Conservation (phyloP, 2,329 filamentous ascomycete genomes). For the Hirsutella thompsonii region DNA sequence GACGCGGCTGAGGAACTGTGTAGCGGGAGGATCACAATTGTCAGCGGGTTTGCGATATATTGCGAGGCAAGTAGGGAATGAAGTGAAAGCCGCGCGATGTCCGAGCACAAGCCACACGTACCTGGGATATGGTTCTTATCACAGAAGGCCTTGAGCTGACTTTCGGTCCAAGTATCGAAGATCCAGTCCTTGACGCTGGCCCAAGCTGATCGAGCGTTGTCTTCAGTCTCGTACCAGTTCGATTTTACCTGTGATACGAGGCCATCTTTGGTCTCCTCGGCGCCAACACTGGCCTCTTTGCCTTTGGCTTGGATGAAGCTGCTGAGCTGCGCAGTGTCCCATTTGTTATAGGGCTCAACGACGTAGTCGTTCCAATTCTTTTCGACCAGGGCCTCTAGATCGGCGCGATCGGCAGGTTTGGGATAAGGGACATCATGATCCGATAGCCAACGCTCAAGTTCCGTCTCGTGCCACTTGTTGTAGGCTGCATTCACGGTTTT, state of each 20-base stretch:
- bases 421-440: constrained; percentile 88
- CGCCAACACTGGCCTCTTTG: constrained; percentile 51
- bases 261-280: constrained; percentile 55
- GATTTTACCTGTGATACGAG: constrained; percentile 57
- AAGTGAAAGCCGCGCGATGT: neutral
- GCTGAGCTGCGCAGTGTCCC: constrained; percentile 57
- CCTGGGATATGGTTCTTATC: constrained; percentile 75
- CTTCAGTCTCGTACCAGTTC: constrained; percentile 68
- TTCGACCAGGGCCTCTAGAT: constrained; percentile 83
- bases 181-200: constrained; percentile 75
- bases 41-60: neutral
- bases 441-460: constrained; percentile 91
- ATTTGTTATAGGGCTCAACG: constrained; percentile 60
- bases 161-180: constrained; percentile 89
- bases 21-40: neutral
- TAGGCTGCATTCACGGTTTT: constrained; percentile 47
- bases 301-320: constrained; percentile 61
- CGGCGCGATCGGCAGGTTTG: constrained; percentile 80
- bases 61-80: neutral
- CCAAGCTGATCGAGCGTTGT: constrained; percentile 62
- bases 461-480: constrained; percentile 98
- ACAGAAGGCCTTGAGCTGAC: constrained; percentile 83
- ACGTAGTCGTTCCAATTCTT: constrained; percentile 78
- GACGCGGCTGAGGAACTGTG: constrained; percentile 67
- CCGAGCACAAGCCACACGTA: constrained; percentile 14